Percentiles rank a stretch among this genome's conserved stretches.
Evolutionary conservation across 768 basidiomycete genomes (phyloP).

Genomic region (Amanita pallidorosea): DNA sequence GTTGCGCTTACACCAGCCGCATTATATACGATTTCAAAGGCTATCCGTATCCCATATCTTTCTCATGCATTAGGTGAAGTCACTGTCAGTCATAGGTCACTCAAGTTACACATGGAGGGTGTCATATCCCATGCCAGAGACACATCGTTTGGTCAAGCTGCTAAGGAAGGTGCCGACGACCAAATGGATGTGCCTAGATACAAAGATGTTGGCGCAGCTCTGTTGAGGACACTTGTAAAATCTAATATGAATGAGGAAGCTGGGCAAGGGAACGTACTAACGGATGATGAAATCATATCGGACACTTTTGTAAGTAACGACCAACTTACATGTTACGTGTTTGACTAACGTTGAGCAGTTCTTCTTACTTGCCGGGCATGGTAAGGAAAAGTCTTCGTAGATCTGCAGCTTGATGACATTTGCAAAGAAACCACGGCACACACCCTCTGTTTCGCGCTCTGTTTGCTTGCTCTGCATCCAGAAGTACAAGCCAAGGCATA

Average conservation of each 20-base stretch:
- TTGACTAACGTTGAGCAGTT: constrained; percentile 13
- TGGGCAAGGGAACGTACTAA: constrained; percentile 19
- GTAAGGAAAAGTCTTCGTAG: constrained; percentile 12
- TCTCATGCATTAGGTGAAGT: constrained; percentile 18
- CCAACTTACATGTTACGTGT: neutral
- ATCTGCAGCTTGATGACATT: neutral
- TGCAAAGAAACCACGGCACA: constrained; percentile 35
- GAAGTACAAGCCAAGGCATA: constrained; percentile 35
- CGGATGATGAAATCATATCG: constrained; percentile 35
- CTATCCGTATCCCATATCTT: constrained; percentile 23
- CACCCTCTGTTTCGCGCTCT: constrained; percentile 29
- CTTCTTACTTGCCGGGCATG: constrained; percentile 39
- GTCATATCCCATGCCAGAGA: constrained; percentile 26
- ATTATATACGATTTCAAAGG: constrained; percentile 18
- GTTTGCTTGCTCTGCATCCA: constrained; percentile 37
- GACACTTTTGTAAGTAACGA: constrained; percentile 32
- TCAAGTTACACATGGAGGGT: constrained; percentile 29
- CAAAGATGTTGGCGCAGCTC: constrained; percentile 19
- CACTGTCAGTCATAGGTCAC: constrained; percentile 21
- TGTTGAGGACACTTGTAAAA: constrained; percentile 34
- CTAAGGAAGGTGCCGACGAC: neutral
- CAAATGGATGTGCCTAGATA: constrained; percentile 12
- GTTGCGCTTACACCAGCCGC: constrained; percentile 22
- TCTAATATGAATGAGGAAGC: constrained; percentile 32
- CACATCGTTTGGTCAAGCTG: constrained; percentile 15